Evolutionary conservation across 2,329 filamentous ascomycete species (phyloP), one percentile per base, ranked within the genome.

Genomic region (Ophiostoma ips): DNA sequence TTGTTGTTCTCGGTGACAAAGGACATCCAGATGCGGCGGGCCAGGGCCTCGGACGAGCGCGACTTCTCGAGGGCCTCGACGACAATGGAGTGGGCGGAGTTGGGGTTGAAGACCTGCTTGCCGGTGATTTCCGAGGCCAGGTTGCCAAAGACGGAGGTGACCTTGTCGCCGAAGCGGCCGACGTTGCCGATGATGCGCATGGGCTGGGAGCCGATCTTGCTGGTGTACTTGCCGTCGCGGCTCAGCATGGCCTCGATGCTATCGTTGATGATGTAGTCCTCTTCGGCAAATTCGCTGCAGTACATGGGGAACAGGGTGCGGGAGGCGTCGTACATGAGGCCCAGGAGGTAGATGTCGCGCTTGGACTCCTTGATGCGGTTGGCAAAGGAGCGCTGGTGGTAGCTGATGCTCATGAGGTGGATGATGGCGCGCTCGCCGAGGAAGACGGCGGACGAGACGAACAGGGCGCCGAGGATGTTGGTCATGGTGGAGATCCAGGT

Each of bases 21-120:
- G 1, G 89, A 95, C 87, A 95, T 94, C 92, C 92, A 96, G 55
- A 96, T 83, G 60, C 92, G 84, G 57, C 80, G 83, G n/a, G 87
- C 89, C 52, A 96, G 70, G n/a, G 92, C 92, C 63, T 96, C 89
- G 0, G 88, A 87, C 7, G 87, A 85, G 53, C 76, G 74, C 40
- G 77, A 80, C 68, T 87, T 90, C 65, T 95, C 89, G 31, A 96
- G 72, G 9, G 90, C 92, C 62, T 94, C 81, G 12, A 94, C 73
- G 5, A 96, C 87, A 46, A 96, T 79, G 0, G 87, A 92, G 63
- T 95, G 89, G 1, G 89, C 82, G 5, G 88, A 85, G 60, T 86
- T 90, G 13, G 87, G 83, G 65, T 95, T 95, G 69, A 96, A 94
- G 19, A 95, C 84, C 60, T 95, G 81, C 68, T 94, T 94, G 56